Evolutionary conservation across 805 yeast genomes (phyloP).

Genomic region (Metschnikowia cubensis): DNA sequence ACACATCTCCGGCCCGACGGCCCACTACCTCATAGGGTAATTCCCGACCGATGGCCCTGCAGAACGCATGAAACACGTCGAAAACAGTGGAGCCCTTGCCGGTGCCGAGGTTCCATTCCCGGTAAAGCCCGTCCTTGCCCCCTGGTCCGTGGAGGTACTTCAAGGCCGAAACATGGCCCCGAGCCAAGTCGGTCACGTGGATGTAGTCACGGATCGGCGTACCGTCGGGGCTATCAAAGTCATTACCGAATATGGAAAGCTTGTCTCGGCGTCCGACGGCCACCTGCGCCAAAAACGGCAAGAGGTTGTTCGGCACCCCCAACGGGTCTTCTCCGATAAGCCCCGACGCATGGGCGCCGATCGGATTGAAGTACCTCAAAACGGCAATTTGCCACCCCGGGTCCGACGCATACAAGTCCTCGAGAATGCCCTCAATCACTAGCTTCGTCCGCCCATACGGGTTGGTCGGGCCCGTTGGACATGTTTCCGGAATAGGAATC

Average conservation of each 20-base stretch:
- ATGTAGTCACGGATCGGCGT: constrained; percentile 81
- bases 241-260: constrained; percentile 66
- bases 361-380: constrained; percentile 77
- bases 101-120: constrained; percentile 83
- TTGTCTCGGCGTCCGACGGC: constrained; percentile 68
- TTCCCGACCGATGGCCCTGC: constrained; percentile 57
- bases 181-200: constrained; percentile 75
- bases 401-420: constrained; percentile 49
- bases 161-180: constrained; percentile 72
- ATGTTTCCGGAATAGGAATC: constrained; percentile 76
- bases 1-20: constrained; percentile 74
- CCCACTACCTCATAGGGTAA: constrained; percentile 63
- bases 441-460: constrained; percentile 77
- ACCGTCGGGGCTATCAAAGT: constrained; percentile 69
- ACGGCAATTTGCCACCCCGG: constrained; percentile 52
- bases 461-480: constrained; percentile 70
- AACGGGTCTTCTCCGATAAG: constrained; percentile 76
- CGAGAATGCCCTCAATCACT: constrained; percentile 57
- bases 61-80: constrained; percentile 64
- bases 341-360: constrained; percentile 84
- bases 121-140: constrained; percentile 44
- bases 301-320: constrained; percentile 71
- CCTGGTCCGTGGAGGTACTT: constrained; percentile 43
- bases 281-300: constrained; percentile 75
- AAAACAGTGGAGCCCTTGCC: constrained; percentile 78